Percentiles rank a stretch among this genome's conserved stretches.
phyloP scores from a whole-genome alignment of 2,329 filamentous ascomycete genomes.

The Trichoderma lentiforme region DNA sequence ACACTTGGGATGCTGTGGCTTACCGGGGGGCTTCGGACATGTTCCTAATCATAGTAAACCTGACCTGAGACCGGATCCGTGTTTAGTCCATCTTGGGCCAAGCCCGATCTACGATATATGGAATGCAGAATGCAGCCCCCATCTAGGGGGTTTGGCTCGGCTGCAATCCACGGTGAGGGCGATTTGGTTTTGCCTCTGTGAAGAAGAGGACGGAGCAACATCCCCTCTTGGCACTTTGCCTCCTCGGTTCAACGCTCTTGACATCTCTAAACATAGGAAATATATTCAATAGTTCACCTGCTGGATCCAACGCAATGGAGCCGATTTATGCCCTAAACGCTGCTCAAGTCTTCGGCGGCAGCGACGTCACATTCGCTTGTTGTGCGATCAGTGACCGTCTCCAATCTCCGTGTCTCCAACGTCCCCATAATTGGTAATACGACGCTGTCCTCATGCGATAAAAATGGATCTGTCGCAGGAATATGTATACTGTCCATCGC shows the following conservation, averaged over 20 bases:
- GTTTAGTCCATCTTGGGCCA: background rate
- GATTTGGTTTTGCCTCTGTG: background rate
- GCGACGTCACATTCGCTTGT: background rate
- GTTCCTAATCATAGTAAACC: background rate
- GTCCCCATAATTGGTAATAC: background rate
- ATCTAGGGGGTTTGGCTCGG: background rate
- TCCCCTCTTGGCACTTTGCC: background rate
- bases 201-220: background rate
- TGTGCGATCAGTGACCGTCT: background rate
- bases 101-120: conserved; percentile 5
- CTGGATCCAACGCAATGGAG: background rate
- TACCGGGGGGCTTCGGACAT: background rate
- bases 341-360: background rate
- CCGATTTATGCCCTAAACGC: background rate
- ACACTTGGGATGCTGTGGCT: background rate
- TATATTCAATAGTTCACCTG: background rate
- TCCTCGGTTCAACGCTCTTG: background rate
- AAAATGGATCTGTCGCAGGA: background rate
- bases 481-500: conserved; percentile 2
- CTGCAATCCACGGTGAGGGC: background rate
- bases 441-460: background rate
- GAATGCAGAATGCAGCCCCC: background rate
- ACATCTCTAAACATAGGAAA: background rate
- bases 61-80: background rate
- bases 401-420: conserved; percentile 3